Evolutionary conservation across 345 rosid species (phyloP).

Genomic region (Conringia planisiliqua): DNA sequence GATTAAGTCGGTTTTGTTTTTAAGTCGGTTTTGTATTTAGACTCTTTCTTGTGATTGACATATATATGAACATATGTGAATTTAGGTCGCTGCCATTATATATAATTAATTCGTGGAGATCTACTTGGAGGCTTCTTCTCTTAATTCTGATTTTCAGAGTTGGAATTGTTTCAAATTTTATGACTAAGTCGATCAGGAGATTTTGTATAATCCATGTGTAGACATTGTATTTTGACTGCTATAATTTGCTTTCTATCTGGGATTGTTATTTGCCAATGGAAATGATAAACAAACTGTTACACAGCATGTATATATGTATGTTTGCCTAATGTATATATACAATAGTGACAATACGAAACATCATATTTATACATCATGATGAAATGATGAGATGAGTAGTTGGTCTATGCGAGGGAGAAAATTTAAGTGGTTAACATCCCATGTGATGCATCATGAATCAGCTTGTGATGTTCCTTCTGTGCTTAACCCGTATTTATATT

Average conservation of each 20-base stretch:
- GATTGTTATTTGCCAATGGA: neutral
- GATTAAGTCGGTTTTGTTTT: neutral
- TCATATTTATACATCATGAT: neutral
- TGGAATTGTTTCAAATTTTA: neutral
- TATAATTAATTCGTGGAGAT: neutral
- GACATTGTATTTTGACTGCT: neutral
- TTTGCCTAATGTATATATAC: neutral
- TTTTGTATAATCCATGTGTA: neutral
- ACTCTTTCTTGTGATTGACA: neutral
- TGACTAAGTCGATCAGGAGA: neutral
- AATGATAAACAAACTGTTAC: neutral
- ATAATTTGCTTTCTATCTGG: neutral
- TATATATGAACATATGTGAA: neutral
- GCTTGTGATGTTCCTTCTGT: slow-evolving; percentile 4
- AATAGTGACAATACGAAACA: neutral
- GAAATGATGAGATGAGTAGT: neutral
- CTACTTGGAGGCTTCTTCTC: neutral
- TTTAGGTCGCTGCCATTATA: neutral
- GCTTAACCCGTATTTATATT: neutral
- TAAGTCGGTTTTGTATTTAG: neutral
- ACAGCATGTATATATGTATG: neutral
- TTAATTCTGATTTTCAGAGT: neutral
- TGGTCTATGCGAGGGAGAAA: neutral
- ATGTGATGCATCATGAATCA: slow-evolving; percentile 7
- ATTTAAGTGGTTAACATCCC: neutral